These are phyloP conservation scores for Mikania micrantha DNA, from an alignment of 129 eudicot genomes.

Conservation along the genomic window DNA sequence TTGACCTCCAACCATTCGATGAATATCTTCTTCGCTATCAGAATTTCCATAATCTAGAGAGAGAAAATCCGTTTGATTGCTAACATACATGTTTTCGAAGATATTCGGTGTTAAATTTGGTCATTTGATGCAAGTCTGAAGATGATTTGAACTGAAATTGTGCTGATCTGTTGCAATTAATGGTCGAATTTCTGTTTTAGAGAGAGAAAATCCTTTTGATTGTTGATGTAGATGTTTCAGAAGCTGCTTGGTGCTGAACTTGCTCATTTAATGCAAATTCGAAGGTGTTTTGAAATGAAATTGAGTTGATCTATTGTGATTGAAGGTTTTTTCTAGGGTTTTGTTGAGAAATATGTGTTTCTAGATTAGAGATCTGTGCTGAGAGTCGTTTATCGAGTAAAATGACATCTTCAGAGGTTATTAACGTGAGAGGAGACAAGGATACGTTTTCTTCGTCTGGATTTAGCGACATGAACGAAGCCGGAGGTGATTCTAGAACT, in stretches of 20 bases:
- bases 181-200: neutral
- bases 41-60: constrained; percentile 19
- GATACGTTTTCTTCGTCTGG: constrained; percentile 24
- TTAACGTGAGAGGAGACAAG: constrained; percentile 25
- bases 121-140: neutral
- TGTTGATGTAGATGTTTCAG: constrained; percentile 22
- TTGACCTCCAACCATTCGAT: constrained; percentile 30
- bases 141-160: neutral
- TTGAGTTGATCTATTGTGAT: constrained; percentile 13
- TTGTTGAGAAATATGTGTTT: constrained; percentile 16
- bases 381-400: constrained; percentile 14
- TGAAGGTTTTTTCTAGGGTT: constrained; percentile 1
- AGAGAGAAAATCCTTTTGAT: constrained; percentile 19
- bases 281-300: neutral
- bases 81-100: constrained; percentile 11
- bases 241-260: constrained; percentile 2
- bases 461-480: neutral
- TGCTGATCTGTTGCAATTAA: neutral
- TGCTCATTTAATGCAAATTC: neutral
- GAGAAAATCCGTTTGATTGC: constrained; percentile 19
- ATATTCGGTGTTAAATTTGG: constrained; percentile 5
- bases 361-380: constrained; percentile 72
- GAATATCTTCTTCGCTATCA: constrained; percentile 22
- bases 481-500: constrained; percentile 21
- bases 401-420: constrained; percentile 67